A percentile compares a stretch with the other conserved stretches of the same genome.
Evolutionary conservation across 345 rosid genomes (phyloP).

Genomic region (Rhizophora apiculata): DNA sequence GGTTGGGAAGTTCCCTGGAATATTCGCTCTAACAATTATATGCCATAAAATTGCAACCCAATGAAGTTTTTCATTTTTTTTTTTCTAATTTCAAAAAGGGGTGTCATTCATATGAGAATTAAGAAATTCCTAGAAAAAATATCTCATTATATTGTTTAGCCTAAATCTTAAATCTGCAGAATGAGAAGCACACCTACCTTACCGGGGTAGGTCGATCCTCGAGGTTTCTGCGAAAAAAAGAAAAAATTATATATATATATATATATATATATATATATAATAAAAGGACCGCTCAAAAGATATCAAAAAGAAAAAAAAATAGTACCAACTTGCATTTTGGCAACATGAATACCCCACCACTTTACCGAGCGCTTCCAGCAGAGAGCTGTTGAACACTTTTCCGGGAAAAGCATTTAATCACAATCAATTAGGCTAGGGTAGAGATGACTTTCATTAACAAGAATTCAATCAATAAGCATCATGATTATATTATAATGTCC

Average conservation of each 20-base stretch:
- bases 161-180: too few relatives aligned
- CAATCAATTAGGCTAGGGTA: constrained; percentile 25
- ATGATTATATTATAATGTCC: background rate
- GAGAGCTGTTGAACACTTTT: constrained; percentile 26
- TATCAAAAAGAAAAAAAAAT: constrained; percentile 1
- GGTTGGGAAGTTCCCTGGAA: too few relatives aligned
- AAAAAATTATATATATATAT: background rate
- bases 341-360: constrained; percentile 40
- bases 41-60: background rate
- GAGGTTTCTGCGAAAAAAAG: constrained; percentile 3
- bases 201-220: too few relatives aligned
- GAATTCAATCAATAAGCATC: background rate
- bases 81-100: too few relatives aligned
- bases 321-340: constrained; percentile 36
- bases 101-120: too few relatives aligned
- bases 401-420: constrained; percentile 48
- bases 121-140: too few relatives aligned
- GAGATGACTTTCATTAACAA: constrained; percentile 7
- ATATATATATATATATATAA: background rate
- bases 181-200: too few relatives aligned
- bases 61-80: too few relatives aligned
- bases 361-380: background rate
- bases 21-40: background rate
- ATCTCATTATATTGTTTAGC: too few relatives aligned
- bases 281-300: background rate